Evolutionary conservation across 139 green algal species (phyloP).

Genomic region (Yamagishiella unicocca): DNA sequence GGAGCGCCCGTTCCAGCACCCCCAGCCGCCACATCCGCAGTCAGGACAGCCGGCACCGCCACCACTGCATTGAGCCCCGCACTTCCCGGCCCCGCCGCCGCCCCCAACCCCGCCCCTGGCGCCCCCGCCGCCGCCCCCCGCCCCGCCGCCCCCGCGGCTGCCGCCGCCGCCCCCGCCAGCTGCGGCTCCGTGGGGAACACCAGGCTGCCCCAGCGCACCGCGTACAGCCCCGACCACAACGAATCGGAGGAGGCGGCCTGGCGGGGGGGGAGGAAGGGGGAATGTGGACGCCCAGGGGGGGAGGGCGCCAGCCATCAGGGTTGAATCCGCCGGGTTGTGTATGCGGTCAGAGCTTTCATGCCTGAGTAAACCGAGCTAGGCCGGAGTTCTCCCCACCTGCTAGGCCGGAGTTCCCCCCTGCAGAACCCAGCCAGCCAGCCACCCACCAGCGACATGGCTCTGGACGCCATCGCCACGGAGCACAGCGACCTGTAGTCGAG

Average conservation of each 20-base stretch:
- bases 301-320: too few relatives aligned
- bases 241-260: conserved; percentile 48
- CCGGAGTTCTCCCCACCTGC: too few relatives aligned
- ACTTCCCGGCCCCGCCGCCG: neutral
- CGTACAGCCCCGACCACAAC: conserved; percentile 54
- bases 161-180: neutral
- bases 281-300: too few relatives aligned
- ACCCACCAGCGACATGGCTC: conserved; percentile 31
- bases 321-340: too few relatives aligned
- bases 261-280: neutral
- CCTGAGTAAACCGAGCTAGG: too few relatives aligned
- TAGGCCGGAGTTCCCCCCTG: too few relatives aligned
- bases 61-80: too few relatives aligned
- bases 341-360: too few relatives aligned
- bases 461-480: conserved; percentile 38
- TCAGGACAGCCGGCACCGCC: too few relatives aligned
- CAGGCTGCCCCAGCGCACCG: conserved; percentile 44
- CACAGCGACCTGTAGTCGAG: conserved; percentile 43
- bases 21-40: too few relatives aligned
- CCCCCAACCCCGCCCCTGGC: neutral
- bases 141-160: neutral
- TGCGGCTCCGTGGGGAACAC: conserved; percentile 56
- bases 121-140: neutral
- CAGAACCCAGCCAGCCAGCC: neutral
- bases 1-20: too few relatives aligned